Evolutionary conservation across 495 filamentous ascomycete genomes (phyloP).

Genomic region (Penicillium fimorum): DNA sequence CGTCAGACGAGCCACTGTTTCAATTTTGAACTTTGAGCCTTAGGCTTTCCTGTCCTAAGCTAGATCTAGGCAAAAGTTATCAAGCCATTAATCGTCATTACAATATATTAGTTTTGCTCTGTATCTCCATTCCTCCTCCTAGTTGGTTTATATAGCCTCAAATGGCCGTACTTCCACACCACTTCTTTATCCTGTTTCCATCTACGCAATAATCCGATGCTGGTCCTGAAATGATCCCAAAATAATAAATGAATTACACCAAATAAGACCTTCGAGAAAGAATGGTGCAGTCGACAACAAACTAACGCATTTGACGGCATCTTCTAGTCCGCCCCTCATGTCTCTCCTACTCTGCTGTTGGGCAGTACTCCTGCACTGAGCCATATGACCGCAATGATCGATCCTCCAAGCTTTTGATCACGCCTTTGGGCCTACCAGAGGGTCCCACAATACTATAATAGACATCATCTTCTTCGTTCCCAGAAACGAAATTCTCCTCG

Average conservation of each 20-base stretch:
- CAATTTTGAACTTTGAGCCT: neutral
- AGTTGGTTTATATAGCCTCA: neutral
- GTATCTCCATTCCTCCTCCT: neutral
- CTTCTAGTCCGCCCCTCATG: neutral
- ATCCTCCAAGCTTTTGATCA: slow-evolving; percentile 1
- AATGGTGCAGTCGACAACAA: neutral
- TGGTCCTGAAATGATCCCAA: neutral
- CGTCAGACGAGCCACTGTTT: neutral
- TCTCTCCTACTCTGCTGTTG: neutral
- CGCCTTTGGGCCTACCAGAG: neutral
- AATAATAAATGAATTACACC: neutral
- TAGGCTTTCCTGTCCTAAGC: neutral
- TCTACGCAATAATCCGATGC: neutral
- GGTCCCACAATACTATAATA: neutral
- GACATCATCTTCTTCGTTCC: neutral
- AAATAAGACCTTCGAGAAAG: neutral
- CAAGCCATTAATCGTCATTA: neutral
- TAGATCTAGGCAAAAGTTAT: neutral
- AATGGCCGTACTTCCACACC: neutral
- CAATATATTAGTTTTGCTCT: neutral
- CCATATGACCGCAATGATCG: neutral
- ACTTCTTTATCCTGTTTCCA: neutral
- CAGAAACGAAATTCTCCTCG: neutral
- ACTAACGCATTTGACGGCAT: neutral
- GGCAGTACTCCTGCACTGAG: neutral